Base-by-base conservation (phyloP, 768 basidiomycete genomes). In the Strobilomyces dryophilus region DNA sequence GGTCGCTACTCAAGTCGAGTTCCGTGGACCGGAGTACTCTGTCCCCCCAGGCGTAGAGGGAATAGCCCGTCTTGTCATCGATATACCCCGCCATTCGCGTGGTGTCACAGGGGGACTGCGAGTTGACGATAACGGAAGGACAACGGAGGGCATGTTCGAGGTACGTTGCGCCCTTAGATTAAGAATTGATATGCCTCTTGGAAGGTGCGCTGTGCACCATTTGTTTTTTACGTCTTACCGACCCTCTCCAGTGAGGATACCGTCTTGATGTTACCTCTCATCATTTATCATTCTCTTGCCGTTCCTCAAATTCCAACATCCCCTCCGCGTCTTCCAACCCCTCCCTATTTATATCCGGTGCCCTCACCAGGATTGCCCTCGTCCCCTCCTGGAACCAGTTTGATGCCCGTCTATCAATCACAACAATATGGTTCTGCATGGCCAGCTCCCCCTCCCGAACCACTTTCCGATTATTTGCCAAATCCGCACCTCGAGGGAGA, bases 1-100 rank as follows among this genome's bases (percentile, higher is more conserved):
- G 63, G 79, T 82, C 0, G 70, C 88, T 26, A 78, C 81, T 3
- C 81, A 79, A 11, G 82, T 91, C 17, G 78, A 84, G 11, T 93
- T 86, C 67, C 79, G 80, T 36, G 88, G 87, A 3, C 76, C 79
- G 27, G 90, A 92, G 60, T 92, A 91, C 58, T 79, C 80, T 31
- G 81, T 91, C 29, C 77, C 76, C 8, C 87, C 88, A 1, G 87
- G 87, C 17, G 77, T 76, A 3, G 90, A 92, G 62, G 90, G 90
- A 20, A 78, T 91, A 2, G 90, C 90, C 1, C 82, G 79, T 61
- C 76, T 93, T 11, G 86, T 89, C 11, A 84, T 93, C 56, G 85
- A 92, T 64, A 81, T 91, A n/a, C 90, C 90, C 5, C 74, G 71
- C 44, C 68, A 75, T 53, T 82, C 87, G 1, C 74, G 84, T 49